Percentiles rank a stretch among this genome's conserved stretches.
phyloP scores from a whole-genome alignment of 2,329 filamentous ascomycete genomes.

The Fusarium sp. region DNA sequence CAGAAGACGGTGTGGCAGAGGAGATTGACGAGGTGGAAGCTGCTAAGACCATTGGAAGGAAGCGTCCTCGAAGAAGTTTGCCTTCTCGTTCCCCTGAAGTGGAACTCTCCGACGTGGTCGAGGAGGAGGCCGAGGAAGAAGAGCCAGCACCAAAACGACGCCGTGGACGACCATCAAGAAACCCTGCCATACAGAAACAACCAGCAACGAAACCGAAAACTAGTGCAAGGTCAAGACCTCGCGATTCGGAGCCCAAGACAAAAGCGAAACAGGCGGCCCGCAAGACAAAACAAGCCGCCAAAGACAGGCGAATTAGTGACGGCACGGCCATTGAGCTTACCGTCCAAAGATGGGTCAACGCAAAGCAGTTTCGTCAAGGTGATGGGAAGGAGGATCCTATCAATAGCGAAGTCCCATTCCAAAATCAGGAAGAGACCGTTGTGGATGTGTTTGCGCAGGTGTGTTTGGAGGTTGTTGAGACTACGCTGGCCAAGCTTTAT shows the following conservation, averaged over 20 bases:
- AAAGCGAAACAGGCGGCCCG: conserved; percentile 29
- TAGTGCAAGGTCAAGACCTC: conserved; percentile 26
- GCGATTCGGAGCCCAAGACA: conserved; percentile 35
- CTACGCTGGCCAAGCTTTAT: conserved; percentile 61
- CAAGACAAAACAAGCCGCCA: conserved; percentile 38
- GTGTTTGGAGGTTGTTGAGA: conserved; percentile 70
- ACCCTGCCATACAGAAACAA: conserved; percentile 58
- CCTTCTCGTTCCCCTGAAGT: conserved; percentile 57
- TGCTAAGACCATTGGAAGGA: conserved; percentile 56
- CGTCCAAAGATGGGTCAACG: conserved; percentile 70
- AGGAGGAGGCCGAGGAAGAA: conserved; percentile 46
- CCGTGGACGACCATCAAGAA: conserved; percentile 51
- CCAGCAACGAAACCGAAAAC: conserved; percentile 43
- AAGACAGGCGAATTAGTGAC: conserved; percentile 39
- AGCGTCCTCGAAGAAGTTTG: conserved; percentile 55
- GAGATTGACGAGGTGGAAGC: conserved; percentile 59
- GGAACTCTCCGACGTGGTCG: conserved; percentile 50
- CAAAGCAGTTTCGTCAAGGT: conserved; percentile 54
- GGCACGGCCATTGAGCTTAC: conserved; percentile 63
- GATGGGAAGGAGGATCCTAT: conserved; percentile 58
- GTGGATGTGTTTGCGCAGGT: conserved; percentile 73
- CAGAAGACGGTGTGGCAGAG: conserved; percentile 50
- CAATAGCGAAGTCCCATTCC: conserved; percentile 64
- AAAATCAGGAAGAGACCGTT: conserved; percentile 69
- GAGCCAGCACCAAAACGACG: conserved; percentile 54